phyloP scores from a whole-genome alignment of 176 grass and related monocot genomes.

The Juncus effusus region DNA sequence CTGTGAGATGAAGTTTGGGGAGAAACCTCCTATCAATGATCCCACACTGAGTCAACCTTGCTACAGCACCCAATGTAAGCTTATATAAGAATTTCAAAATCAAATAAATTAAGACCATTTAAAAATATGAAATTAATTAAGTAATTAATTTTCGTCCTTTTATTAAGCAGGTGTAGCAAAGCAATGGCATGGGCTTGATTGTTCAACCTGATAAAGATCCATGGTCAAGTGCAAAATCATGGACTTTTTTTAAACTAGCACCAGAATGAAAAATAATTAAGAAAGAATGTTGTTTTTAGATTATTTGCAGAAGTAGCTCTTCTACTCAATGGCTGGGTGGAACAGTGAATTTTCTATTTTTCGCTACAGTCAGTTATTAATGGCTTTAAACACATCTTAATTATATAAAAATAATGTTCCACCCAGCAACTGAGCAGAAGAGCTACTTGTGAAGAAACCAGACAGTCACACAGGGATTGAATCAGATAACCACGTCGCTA shows the following conservation, averaged over 20 bases:
- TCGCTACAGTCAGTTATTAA: too few species aligned
- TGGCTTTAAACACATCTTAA: too few species aligned
- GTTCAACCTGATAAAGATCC: conserved; percentile 42
- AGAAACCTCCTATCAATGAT: conserved; percentile 76
- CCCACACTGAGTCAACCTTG: conserved; percentile 91
- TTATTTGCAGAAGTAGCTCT: not conserved
- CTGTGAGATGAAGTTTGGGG: conserved; percentile 97
- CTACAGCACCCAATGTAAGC: conserved; percentile 59
- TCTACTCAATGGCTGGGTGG: too few species aligned
- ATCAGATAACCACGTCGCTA: too few species aligned
- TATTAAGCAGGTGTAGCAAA: conserved; percentile 68
- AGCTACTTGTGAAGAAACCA: too few species aligned
- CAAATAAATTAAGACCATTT: not conserved
- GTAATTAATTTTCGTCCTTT: not conserved
- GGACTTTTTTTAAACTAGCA: not conserved
- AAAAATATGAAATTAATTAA: not conserved
- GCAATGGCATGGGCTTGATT: conserved; percentile 61
- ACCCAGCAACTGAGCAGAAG: too few species aligned
- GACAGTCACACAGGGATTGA: too few species aligned
- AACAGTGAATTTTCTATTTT: too few species aligned
- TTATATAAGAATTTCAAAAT: not conserved
- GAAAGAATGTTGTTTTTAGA: not conserved
- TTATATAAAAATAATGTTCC: too few species aligned
- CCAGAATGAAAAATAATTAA: not conserved
- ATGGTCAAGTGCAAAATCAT: not conserved